Evolutionary conservation across 257 asterid genomes (phyloP), one percentile per base, ranked within the genome.

Genomic region (Solanum appendiculatum): DNA sequence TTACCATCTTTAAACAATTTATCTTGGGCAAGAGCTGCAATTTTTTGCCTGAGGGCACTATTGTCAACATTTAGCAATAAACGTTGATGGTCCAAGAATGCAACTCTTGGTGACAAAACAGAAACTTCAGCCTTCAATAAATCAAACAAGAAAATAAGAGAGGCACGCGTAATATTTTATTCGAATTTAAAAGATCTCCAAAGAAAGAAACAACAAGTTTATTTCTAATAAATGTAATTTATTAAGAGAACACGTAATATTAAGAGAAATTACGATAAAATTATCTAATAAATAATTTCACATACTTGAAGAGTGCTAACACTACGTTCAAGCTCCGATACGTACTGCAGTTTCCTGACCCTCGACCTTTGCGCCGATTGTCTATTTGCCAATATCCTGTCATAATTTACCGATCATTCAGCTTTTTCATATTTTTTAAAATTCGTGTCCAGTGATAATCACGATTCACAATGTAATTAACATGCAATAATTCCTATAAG

Each of bases 1-100:
- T 88, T 89, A 96, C 99, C 99, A 86, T 96, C 98, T 91, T 95
- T 96, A 90, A 96, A 96, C 83, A 96, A 88, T 90, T 96, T 94
- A 90, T 96, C 99, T 88, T 96, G 98, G 51, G 98, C 97, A 42
- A 96, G 93, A 86, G 99, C 99, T 33, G 99, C 99, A 25, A 96
- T 94, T 88, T 98, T 93, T 91, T 96, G 99, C 90, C 93, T 95
- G 91, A 96, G 97, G 87, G 92, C 95, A 86, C 98, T 93, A 90
- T 96, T 96, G 88, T 96, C 99, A n/a, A 94, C 98, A 77, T 93
- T 92, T 20, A 96, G 92, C 82, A 95, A 92, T 88, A 96, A 87
- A 2, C 99, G 93, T 88, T 95, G 99, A 90, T 96, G 99, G 93
- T 96, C 99, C 94, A 96, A 90, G 88, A 91, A 96, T 82, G 98